Evolutionary conservation across 345 rosid genomes (phyloP), one percentile per base, ranked within the genome.

Genomic region (Salix brachista): DNA sequence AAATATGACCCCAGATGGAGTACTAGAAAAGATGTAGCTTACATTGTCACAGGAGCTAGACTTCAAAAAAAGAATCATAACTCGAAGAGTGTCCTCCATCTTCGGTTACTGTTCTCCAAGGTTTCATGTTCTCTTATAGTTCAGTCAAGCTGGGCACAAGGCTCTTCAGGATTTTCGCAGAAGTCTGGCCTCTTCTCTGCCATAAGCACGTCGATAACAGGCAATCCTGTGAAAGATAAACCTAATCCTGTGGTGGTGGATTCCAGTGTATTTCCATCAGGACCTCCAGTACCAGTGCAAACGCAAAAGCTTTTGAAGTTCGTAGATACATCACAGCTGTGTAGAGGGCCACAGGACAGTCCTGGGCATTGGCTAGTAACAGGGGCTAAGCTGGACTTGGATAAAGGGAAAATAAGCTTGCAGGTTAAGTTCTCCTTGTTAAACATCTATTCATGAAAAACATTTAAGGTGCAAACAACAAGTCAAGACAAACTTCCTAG

Each of bases 281-380:
- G 96, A 65, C 99, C 99, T 14, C 99, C 99, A 1, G 88, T 88
- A 36, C 90, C 97, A 4, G 89, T 85, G 16, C 94, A 88, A 60
- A 78, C 86, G 11, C 89, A 83, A 36, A 96, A 91, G 92, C 83
- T 96, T 23, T 75, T 88, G 71, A 96, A 88, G 78, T 91, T 86
- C 77, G 92, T 96, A 0, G 98, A 93, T 48, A 86, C 84, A 19
- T 86, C 96, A 18, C 94, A 96, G 73, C 41, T 86, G 70, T 91
- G 90, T 72, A 87, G 83, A 82, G 98, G 98, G 41, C 97, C 99
- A 13, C 89, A 85, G 77, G 89, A 96, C 71, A 87, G 87, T 65
- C 99, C 99, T 4, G 99, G 99, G 34, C 91, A 96, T 78, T 96
- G 99, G 99, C 75, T 93, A 62, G 92, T 91, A 19, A 93, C 94